Evolutionary conservation across 306 rosid genomes (phyloP), one percentile per base, ranked within the genome.

Genomic region (Fagus crenata): DNA sequence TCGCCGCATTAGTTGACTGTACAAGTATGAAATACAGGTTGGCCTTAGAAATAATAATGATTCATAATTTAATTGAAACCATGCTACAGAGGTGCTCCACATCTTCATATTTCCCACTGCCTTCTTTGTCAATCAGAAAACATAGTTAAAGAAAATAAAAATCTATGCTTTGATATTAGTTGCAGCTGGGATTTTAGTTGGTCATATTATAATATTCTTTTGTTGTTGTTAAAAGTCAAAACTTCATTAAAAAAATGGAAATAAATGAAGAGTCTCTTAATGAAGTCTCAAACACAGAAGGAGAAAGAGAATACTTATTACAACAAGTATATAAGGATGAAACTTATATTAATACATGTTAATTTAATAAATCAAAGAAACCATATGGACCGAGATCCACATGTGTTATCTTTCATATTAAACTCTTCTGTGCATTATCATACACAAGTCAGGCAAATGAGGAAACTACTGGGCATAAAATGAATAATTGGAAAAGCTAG

Each of bases 1-100:
- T 22, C 51, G 94, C 91, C 94, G 94, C 89, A 90, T 37, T 80
- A 84, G 70, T 86, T 90, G 94, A 90, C 91, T 86, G 81, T 87
- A 81, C 71, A 81, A 79, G 73, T 74, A 72, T 59, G 33, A 74
- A 12, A 7, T 33, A 49, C 74, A 28, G 31, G 22, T 70, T 42
- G 55, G 58, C 35, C 51, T 65, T 2, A 4, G 60, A 69, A 71
- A 71, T 61, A 72, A 83, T 85, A 79, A 80, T 84, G 79, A 49
- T 46, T 65, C 51, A 77, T 80, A 9, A 80, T 74, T 72, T 83
- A 80, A 71, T 82, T 80, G 53, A 77, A 63, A 77, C 76, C 77
- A 80, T 28, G 15, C 78, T 74, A 72, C 55, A 46, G 49, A 79
- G 73, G 80, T 74, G 83, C 78, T 78, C 69, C 36, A 49, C 53